Percentiles rank a stretch among this genome's conserved stretches.
phyloP scores from a whole-genome alignment of 805 yeast species.

The Myxozyma nipponensis region DNA sequence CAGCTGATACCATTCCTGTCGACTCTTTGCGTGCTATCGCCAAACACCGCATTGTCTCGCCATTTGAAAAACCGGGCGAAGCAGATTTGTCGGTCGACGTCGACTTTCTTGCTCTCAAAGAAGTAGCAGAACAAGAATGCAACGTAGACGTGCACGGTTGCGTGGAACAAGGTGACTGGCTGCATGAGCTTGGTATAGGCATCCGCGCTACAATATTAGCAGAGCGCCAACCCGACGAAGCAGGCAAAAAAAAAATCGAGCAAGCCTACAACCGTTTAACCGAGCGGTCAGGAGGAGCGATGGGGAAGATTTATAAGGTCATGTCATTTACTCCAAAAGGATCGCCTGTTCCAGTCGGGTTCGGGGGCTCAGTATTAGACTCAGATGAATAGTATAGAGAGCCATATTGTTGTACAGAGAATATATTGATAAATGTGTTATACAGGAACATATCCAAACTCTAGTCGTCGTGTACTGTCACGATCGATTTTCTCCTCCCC shows the following conservation, averaged over 20 bases:
- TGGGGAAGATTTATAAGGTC: constrained; percentile 78
- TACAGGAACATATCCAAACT: constrained; percentile 22
- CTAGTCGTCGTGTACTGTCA: constrained; percentile 57
- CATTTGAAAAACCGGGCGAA: constrained; percentile 70
- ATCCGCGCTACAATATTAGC: constrained; percentile 53
- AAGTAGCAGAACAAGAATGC: constrained; percentile 35
- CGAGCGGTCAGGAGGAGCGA: constrained; percentile 54
- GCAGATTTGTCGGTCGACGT: constrained; percentile 83
- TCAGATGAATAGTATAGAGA: constrained; percentile 5
- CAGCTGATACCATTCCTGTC: constrained; percentile 57
- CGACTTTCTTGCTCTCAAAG: constrained; percentile 60
- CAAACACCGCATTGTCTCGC: constrained; percentile 68
- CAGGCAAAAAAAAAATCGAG: constrained; percentile 51
- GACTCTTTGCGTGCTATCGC: constrained; percentile 70
- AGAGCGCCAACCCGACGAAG: constrained; percentile 42
- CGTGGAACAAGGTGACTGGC: constrained; percentile 73
- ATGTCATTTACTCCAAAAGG: constrained; percentile 55
- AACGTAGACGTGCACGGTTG: constrained; percentile 49
- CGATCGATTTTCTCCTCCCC: constrained; percentile 63
- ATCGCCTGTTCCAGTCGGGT: constrained; percentile 49
- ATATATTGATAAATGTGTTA: constrained; percentile 4
- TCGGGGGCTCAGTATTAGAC: constrained; percentile 40
- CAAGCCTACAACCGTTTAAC: constrained; percentile 60
- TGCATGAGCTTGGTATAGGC: constrained; percentile 70
- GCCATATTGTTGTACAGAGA: neutral